These are phyloP conservation scores for Craterostigma plantagineum DNA, from an alignment of 257 asterid species.

Conservation along the genomic window DNA sequence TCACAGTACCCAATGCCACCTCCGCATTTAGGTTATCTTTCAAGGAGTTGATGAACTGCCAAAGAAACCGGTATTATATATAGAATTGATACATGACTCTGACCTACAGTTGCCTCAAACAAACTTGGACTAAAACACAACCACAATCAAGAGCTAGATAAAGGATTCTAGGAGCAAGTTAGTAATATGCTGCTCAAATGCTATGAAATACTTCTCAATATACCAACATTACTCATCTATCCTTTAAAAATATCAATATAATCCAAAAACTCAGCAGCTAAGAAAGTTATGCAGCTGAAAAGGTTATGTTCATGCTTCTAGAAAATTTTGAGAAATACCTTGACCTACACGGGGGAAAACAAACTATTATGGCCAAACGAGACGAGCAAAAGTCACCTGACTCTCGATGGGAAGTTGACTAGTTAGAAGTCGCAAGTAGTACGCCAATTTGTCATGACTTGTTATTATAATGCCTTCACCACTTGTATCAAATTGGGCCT, in stretches of 20 bases:
- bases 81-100: too few relatives aligned
- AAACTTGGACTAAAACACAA: too few relatives aligned
- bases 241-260: too few relatives aligned
- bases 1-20: constrained; percentile 97
- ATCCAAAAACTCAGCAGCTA: too few relatives aligned
- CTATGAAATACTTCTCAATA: too few relatives aligned
- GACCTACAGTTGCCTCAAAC: not conserved
- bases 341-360: not conserved
- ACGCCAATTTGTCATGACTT: constrained; percentile 68
- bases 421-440: constrained; percentile 79
- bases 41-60: constrained; percentile 85
- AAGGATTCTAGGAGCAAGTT: too few relatives aligned
- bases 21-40: constrained; percentile 95
- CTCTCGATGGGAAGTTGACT: constrained; percentile 98
- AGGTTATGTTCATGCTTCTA: too few relatives aligned
- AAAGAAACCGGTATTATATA: constrained; percentile 3
- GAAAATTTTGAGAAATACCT: too few relatives aligned
- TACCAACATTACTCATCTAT: too few relatives aligned
- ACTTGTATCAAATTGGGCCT: constrained; percentile 99
- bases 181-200: too few relatives aligned
- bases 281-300: too few relatives aligned
- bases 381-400: constrained; percentile 38
- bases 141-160: too few relatives aligned
- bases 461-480: constrained; percentile 99
- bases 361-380: not conserved